A percentile compares a stretch with the other conserved stretches of the same genome.
These are phyloP conservation scores for Chlamydomonas sp. DNA, from an alignment of 139 green algal species.

Conservation along the genomic window DNA sequence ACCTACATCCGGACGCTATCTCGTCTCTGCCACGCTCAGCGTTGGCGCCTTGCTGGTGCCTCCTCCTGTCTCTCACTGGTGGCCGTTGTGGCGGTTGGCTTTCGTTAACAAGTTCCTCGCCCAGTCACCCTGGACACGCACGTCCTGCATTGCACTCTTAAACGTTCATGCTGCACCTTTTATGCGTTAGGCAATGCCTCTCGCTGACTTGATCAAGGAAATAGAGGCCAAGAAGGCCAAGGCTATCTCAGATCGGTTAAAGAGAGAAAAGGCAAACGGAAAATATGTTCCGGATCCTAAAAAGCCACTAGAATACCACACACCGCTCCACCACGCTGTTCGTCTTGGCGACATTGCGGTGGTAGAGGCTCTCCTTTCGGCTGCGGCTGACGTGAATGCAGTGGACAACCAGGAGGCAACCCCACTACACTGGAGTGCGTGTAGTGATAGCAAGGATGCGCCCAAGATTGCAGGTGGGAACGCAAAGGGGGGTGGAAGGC, in stretches of 20 bases:
- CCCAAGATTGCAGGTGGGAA: neutral
- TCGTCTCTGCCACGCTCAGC: too few species aligned
- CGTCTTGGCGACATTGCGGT: neutral
- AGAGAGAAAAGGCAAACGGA: conserved; percentile 10
- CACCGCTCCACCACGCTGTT: conserved; percentile 1
- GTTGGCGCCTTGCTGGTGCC: too few species aligned
- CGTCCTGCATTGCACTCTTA: too few species aligned
- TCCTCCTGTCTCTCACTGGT: too few species aligned
- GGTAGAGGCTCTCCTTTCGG: conserved; percentile 8
- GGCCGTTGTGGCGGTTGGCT: too few species aligned
- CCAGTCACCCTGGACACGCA: too few species aligned
- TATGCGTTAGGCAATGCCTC: neutral
- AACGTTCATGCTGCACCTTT: too few species aligned
- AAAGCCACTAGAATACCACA: neutral
- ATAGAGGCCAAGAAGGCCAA: conserved; percentile 25
- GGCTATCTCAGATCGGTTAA: conserved; percentile 1
- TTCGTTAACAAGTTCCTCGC: too few species aligned
- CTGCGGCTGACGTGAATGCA: neutral
- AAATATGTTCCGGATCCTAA: conserved; percentile 19
- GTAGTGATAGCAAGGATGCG: neutral
- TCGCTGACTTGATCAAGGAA: conserved; percentile 16
- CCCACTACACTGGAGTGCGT: conserved; percentile 4
- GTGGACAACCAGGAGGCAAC: conserved; percentile 21
- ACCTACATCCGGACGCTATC: too few species aligned
- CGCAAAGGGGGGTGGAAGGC: too few species aligned